Percentiles rank a stretch among this genome's conserved stretches.
Evolutionary conservation across 768 basidiomycete genomes (phyloP).

Genomic region (Ramaria sp.): DNA sequence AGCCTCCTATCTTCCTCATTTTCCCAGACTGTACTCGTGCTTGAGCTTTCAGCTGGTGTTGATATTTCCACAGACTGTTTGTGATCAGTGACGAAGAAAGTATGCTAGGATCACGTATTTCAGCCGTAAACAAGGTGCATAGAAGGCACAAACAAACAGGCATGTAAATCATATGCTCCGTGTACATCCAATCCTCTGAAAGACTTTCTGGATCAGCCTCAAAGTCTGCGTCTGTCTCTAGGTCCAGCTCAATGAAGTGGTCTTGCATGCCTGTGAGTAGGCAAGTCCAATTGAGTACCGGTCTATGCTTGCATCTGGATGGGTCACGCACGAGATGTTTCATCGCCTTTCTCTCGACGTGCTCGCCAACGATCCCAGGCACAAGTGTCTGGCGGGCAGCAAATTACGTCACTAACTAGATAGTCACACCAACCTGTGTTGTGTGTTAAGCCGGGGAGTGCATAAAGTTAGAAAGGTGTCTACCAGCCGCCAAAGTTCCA

Average conservation of each 20-base stretch:
- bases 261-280: not conserved
- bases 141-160: slow-evolving; percentile 23
- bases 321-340: slow-evolving; percentile 2
- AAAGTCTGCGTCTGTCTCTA: slow-evolving; percentile 22
- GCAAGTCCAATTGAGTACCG: not conserved
- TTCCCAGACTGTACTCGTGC: slow-evolving; percentile 22
- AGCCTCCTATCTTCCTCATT: slow-evolving; percentile 29
- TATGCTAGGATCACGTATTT: slow-evolving; percentile 22
- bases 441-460: too few relatives aligned
- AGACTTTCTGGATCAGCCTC: slow-evolving; percentile 31
- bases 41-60: slow-evolving; percentile 12
- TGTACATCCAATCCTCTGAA: slow-evolving; percentile 31
- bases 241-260: slow-evolving; percentile 21
- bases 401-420: slow-evolving; percentile 32
- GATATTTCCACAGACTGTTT: slow-evolving; percentile 30
- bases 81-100: slow-evolving; percentile 41
- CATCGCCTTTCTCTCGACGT: slow-evolving; percentile 1
- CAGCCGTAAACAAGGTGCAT: not conserved
- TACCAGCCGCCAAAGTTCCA: slow-evolving; percentile 32
- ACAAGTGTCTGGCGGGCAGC: slow-evolving; percentile 31
- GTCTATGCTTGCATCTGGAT: not conserved
- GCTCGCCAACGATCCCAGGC: slow-evolving; percentile 21
- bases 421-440: slow-evolving; percentile 37
- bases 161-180: slow-evolving; percentile 37
- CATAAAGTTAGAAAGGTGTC: not conserved